Conservation (phyloP, 139 green algal species). For the Yamagishiella unicocca region DNA sequence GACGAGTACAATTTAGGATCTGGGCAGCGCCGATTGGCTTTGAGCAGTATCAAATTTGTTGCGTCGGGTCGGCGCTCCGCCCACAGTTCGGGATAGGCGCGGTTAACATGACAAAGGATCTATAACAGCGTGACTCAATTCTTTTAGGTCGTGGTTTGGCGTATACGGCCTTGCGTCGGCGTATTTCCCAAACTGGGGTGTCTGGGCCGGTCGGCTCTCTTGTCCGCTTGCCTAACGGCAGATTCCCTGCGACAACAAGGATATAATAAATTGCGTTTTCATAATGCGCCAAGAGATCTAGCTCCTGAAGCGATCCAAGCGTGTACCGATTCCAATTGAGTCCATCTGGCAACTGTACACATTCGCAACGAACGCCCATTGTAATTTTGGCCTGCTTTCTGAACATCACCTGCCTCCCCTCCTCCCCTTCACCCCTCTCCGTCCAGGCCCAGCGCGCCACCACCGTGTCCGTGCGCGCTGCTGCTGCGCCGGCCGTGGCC, state of each 20-base stretch:
- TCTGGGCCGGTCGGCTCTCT: too few relatives aligned
- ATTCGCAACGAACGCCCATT: not conserved
- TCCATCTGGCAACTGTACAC: not conserved
- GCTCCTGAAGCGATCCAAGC: too few relatives aligned
- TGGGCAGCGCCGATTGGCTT: too few relatives aligned
- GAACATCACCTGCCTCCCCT: not conserved
- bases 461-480: slow-evolving; percentile 5
- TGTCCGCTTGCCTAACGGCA: not conserved
- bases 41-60: too few relatives aligned
- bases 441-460: slow-evolving; percentile 3
- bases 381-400: not conserved
- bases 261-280: not conserved
- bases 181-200: too few relatives aligned
- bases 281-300: not conserved
- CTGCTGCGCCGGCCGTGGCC: slow-evolving; percentile 2
- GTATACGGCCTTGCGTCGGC: too few relatives aligned
- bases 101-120: too few relatives aligned
- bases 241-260: not conserved
- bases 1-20: too few relatives aligned
- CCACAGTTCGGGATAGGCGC: too few relatives aligned
- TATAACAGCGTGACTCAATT: too few relatives aligned
- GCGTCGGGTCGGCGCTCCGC: too few relatives aligned
- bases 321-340: not conserved
- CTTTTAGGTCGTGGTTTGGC: too few relatives aligned
- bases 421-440: not conserved